These are phyloP conservation scores for Cinnamomum chago DNA, from an alignment of 164 flowering plant genomes.

Conservation along the genomic window DNA sequence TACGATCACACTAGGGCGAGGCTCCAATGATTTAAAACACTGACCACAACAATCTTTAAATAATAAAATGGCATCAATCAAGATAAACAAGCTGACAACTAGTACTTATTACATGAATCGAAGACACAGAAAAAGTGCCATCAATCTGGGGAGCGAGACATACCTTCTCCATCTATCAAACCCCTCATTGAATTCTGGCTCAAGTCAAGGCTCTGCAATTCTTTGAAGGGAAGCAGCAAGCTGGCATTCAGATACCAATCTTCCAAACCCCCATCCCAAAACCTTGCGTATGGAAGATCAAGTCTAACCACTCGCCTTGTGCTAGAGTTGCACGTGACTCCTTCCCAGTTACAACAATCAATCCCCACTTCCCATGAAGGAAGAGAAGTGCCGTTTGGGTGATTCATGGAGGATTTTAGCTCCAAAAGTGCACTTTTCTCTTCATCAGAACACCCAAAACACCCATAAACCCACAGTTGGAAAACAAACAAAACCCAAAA, in stretches of 20 bases:
- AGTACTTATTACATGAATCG: no score
- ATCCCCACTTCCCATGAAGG: background rate
- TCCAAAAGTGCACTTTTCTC: no score
- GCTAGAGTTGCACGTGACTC: background rate
- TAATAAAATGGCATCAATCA: no score
- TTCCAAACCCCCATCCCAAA: no score
- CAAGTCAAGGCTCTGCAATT: slow-evolving; percentile 2
- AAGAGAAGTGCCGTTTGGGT: slow-evolving; percentile 4
- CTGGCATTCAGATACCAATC: slow-evolving; percentile 7
- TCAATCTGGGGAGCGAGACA: background rate
- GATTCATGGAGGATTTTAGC: background rate
- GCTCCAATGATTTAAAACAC: no score
- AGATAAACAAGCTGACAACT: no score
- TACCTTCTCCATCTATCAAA: background rate
- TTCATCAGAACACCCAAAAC: no score
- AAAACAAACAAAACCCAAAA: no score
- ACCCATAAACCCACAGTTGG: no score
- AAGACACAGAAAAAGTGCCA: no score
- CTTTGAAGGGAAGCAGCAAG: background rate
- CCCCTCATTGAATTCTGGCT: background rate
- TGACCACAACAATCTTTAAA: no score
- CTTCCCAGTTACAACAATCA: slow-evolving; percentile 5
- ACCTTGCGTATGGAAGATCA: background rate
- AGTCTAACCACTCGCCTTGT: slow-evolving; percentile 1
- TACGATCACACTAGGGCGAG: no score